Evolutionary conservation across 2,329 filamentous ascomycete genomes (phyloP), one percentile per base, ranked within the genome.

Genomic region (Colletotrichum sp.): DNA sequence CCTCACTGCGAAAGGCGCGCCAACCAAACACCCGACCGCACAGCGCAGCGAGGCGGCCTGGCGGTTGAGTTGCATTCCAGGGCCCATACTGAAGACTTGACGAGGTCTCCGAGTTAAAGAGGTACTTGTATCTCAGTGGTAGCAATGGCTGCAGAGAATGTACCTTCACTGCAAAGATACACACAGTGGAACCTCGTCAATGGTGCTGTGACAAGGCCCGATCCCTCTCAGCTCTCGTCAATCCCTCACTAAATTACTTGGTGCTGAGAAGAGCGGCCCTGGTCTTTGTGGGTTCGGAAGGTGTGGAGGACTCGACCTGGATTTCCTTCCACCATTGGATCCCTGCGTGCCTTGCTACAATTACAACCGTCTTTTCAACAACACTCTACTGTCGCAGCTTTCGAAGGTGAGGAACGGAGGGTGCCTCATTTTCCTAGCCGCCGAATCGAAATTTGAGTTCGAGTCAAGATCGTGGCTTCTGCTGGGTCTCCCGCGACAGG

Each of bases 121-220:
- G n/a, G 59, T 34, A 32, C 28, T 32, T 32, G 5, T 1, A 5
- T 32, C 28, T 18, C 18, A 8, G 18, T 34, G 8, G 6, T 1
- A 7, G 10, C n/a, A 22, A 0, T 7, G 6, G 12, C n/a, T n/a
- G 8, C 2, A 13, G 12, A n/a, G 5, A 2, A 44, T 15, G 71
- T 73, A 73, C 32, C 18, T 32, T 28, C 6, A 6, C 8, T 16
- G 26, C 24, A 13, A 10, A 18, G 30, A 18, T 70, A 71, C 62
- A 32, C 26, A 8, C 16, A 8, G 6, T 22, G 62, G 52, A n/a
- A 30, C 63, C 70, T 60, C 12, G 39, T 24, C 48, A 10, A 16
- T 24, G 71, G 52, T 72, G 63, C 63, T 63, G 69, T 67, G 72
- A 75, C 73, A 63, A 60, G 69, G 70, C 66, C 73, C 71, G 70